Evolutionary conservation across 805 yeast genomes (phyloP), one percentile per base, ranked within the genome.

Genomic region (Kodamaea hsintzibuensis): DNA sequence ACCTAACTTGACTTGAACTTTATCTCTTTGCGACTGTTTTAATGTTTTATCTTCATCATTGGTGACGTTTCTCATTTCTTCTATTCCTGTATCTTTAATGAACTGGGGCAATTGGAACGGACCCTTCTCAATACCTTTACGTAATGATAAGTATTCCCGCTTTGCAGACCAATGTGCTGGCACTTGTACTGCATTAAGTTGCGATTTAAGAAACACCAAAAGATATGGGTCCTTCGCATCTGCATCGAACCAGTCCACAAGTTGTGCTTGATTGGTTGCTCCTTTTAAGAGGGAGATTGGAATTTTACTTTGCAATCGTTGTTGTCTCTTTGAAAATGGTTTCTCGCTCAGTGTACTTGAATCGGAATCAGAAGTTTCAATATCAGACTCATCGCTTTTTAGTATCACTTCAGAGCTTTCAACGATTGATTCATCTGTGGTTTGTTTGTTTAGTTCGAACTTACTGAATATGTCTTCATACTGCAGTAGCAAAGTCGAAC

Each of bases 1-100:
- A 0, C 96, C 96, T 84, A 91, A 77, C 65, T 89, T 90, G 0
- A 97, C 97, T 67, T 90, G 97, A 0, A 91, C 96, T 50, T 88
- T 78, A 53, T 89, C 93, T 57, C 98, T 78, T 67, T 86, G 86
- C 63, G 81, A 78, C 62, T 89, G 95, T 64, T 88, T 85, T 60
- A 91, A 65, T 1, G 84, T 77, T 12, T 81, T 72, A 16, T 81
- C 84, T 44, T 85, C 85, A 3, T 74, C 80, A 13, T 72, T 70
- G n/a, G 44, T 48, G 9, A 47, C 47, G 53, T 83, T 82, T 66
- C 98, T 81, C 96, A 93, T 88, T 52, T 89, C 91, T 57, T 84
- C 81, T 25, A 93, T 91, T 1, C 97, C 97, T 0, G 98, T 92
- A 50, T 84, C 89, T 40, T 74, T 77, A 40, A 95, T 90, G 60